Evolutionary conservation across 768 basidiomycete genomes (phyloP).

Genomic region (Russula olivacea): DNA sequence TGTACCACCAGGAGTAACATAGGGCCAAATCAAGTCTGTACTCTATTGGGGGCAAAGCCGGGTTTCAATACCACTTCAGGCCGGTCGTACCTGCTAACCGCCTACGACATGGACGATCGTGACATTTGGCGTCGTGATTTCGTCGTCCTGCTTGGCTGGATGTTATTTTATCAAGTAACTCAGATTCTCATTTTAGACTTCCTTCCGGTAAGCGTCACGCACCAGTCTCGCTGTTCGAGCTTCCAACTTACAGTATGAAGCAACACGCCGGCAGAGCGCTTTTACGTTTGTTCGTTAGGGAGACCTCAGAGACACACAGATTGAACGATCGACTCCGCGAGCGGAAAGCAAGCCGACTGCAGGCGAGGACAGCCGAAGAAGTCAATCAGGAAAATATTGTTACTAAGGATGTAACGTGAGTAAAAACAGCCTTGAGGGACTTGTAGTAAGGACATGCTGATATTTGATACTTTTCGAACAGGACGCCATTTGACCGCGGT

Average conservation of each 20-base stretch:
- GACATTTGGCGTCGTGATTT: conserved; percentile 67
- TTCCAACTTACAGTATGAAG: conserved; percentile 2
- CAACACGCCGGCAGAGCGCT: conserved; percentile 20
- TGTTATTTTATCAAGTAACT: conserved; percentile 62
- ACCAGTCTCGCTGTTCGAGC: background rate
- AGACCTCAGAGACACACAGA: conserved; percentile 46
- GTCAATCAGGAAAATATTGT: background rate
- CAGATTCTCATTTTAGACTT: conserved; percentile 64
- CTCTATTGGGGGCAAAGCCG: conserved; percentile 56
- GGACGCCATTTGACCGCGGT: conserved; percentile 32
- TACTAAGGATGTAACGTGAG: conserved; percentile 1
- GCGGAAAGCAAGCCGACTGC: conserved; percentile 40
- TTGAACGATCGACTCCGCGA: conserved; percentile 50
- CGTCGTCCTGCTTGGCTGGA: conserved; percentile 64
- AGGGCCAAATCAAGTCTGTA: conserved; percentile 71
- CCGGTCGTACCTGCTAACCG: conserved; percentile 51
- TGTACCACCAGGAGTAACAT: conserved; percentile 34
- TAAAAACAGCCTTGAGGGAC: background rate
- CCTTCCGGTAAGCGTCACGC: conserved; percentile 44
- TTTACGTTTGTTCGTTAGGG: conserved; percentile 53
- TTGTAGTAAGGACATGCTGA: background rate
- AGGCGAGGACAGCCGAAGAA: conserved; percentile 22
- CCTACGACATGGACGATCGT: conserved; percentile 42
- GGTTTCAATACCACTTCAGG: conserved; percentile 57
- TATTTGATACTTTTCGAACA: background rate